phyloP scores from a whole-genome alignment of 176 grass and related monocot species.

The Hordeum vulgare region DNA sequence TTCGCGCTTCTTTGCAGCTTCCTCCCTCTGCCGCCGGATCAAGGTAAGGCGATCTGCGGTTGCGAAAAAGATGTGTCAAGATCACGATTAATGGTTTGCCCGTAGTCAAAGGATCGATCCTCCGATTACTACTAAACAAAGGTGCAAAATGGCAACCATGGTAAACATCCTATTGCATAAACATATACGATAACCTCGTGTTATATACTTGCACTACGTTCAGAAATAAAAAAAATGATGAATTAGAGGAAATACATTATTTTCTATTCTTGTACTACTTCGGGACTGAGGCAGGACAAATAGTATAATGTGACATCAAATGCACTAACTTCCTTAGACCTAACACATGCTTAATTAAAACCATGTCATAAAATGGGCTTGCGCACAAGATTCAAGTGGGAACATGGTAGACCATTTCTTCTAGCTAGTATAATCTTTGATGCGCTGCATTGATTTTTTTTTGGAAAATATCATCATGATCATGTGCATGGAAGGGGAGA shows the following conservation, averaged over 20 bases:
- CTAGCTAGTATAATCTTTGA: not conserved
- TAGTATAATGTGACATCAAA: not conserved
- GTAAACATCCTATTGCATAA: not conserved
- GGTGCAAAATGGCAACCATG: not conserved
- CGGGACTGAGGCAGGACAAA: not conserved
- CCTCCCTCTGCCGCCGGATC: slow-evolving; percentile 67
- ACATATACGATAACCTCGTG: not conserved
- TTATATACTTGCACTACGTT: not conserved
- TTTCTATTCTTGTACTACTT: not conserved
- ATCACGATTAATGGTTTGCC: not conserved
- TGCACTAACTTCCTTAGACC: not conserved
- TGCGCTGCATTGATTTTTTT: not conserved
- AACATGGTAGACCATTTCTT: not conserved
- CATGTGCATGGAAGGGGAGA: not conserved
- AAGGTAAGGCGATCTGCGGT: slow-evolving; percentile 60
- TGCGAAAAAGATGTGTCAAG: not conserved
- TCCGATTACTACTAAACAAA: slow-evolving; percentile 1
- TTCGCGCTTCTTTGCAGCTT: slow-evolving; percentile 81
- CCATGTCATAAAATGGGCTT: not conserved
- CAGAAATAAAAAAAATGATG: not conserved
- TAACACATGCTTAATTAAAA: not conserved
- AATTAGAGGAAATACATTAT: not conserved
- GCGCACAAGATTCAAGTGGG: not conserved
- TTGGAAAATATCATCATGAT: not conserved
- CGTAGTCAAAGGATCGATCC: not conserved